A percentile compares a stretch with the other conserved stretches of the same genome.
Evolutionary conservation across 2,329 filamentous ascomycete genomes (phyloP).

Genomic region (Thermothelomyces thermophilus): DNA sequence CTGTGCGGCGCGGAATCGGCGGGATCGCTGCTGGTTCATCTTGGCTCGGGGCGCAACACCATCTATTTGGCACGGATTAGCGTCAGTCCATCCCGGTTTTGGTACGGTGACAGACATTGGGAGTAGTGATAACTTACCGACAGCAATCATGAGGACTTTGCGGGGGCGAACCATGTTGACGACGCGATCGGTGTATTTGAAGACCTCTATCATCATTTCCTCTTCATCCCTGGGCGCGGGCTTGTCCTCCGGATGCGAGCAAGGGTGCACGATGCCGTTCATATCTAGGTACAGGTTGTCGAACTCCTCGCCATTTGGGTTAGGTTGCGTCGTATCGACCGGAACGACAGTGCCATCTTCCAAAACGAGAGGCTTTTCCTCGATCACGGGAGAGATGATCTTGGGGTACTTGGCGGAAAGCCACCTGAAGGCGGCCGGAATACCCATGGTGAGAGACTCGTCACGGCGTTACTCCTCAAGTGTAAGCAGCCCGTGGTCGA

Average conservation of each 20-base stretch:
- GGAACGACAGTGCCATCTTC: constrained; percentile 76
- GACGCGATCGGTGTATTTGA: constrained; percentile 96
- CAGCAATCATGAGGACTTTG: constrained; percentile 94
- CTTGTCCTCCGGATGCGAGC: constrained; percentile 91
- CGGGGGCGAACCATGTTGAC: constrained; percentile 97
- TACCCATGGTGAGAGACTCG: constrained; percentile 61
- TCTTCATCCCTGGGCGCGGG: constrained; percentile 89
- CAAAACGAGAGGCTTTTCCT: constrained; percentile 74
- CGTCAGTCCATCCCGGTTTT: neutral
- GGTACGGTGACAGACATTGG: neutral
- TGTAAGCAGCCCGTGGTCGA: neutral
- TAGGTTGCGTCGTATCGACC: constrained; percentile 74
- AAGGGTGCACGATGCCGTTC: constrained; percentile 99
- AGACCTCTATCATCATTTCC: constrained; percentile 99
- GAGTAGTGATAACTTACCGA: constrained; percentile 54
- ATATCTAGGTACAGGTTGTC: constrained; percentile 98
- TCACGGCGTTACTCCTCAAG: neutral
- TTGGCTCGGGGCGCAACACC: constrained; percentile 96
- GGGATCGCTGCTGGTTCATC: constrained; percentile 98
- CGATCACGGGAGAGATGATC: constrained; percentile 85
- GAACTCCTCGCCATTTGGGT: constrained; percentile 96
- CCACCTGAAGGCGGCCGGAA: constrained; percentile 93
- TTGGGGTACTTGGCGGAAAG: constrained; percentile 96
- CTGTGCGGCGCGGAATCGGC: constrained; percentile 88
- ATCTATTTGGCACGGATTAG: constrained; percentile 51